Percentiles rank a stretch among this genome's conserved stretches.
Conservation (phyloP, 1,284 basidiomycete genomes). For the Ustilago nuda region DNA sequence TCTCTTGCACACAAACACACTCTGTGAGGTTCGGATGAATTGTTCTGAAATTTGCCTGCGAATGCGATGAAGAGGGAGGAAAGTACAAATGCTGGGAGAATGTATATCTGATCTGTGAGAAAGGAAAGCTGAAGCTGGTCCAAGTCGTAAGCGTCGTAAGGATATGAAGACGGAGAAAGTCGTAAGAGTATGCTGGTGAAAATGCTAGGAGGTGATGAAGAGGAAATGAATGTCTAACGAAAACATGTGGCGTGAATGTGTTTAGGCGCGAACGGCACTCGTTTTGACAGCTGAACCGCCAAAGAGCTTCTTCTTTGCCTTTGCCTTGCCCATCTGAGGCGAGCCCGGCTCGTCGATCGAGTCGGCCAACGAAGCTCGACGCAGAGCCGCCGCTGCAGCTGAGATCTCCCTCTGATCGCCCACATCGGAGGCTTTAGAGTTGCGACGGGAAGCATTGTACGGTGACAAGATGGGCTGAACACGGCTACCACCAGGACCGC, state of each 20-base stretch:
- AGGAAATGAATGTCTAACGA: background rate
- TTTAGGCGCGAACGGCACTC: constrained; percentile 34
- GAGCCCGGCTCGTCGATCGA: constrained; percentile 18
- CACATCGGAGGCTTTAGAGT: constrained; percentile 38
- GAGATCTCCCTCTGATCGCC: constrained; percentile 47
- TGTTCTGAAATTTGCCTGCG: background rate
- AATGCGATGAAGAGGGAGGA: constrained; percentile 14
- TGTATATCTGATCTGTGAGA: background rate
- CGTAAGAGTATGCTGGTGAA: background rate
- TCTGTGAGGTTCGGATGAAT: background rate
- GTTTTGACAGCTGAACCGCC: constrained; percentile 41
- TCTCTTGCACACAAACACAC: background rate
- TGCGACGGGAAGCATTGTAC: constrained; percentile 39
- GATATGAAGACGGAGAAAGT: background rate
- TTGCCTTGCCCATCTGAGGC: constrained; percentile 23
- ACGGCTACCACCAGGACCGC: constrained; percentile 18
- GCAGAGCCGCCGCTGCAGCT: constrained; percentile 45
- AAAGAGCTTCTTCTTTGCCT: constrained; percentile 50
- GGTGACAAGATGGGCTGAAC: constrained; percentile 42
- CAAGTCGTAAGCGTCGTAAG: constrained; percentile 12
- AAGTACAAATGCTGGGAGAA: constrained; percentile 26
- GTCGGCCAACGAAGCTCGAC: constrained; percentile 27
- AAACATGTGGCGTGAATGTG: background rate
- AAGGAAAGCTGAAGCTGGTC: background rate
- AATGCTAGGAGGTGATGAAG: background rate